phyloP scores from a whole-genome alignment of 768 basidiomycete genomes.

The Rhizopogon rudus region DNA sequence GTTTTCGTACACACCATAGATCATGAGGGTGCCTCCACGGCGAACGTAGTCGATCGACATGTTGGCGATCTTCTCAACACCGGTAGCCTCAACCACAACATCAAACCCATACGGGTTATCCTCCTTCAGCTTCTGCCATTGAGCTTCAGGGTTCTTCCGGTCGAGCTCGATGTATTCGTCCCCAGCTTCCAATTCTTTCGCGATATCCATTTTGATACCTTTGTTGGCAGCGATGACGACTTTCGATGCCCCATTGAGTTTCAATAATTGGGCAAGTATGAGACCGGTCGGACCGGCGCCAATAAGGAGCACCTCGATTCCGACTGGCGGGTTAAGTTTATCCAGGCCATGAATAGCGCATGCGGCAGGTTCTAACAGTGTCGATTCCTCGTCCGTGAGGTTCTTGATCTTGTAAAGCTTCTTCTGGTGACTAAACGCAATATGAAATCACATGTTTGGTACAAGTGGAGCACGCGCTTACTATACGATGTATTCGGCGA shows the following conservation, averaged over 20 bases:
- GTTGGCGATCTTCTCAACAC: slow-evolving; percentile 83
- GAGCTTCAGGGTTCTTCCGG: slow-evolving; percentile 62
- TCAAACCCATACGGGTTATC: slow-evolving; percentile 88
- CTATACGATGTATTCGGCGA: slow-evolving; percentile 88
- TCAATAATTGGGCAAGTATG: slow-evolving; percentile 83
- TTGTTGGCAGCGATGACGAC: slow-evolving; percentile 87
- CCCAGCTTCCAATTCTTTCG: slow-evolving; percentile 69
- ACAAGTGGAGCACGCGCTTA: slow-evolving; percentile 29
- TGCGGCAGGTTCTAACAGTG: slow-evolving; percentile 84
- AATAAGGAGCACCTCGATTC: slow-evolving; percentile 77
- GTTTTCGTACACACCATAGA: slow-evolving; percentile 90
- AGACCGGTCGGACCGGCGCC: slow-evolving; percentile 94
- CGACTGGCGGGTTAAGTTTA: slow-evolving; percentile 77
- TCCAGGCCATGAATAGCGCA: slow-evolving; percentile 92
- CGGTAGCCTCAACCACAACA: slow-evolving; percentile 78
- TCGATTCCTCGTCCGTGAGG: slow-evolving; percentile 82
- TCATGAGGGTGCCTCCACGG: slow-evolving; percentile 78
- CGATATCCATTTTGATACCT: slow-evolving; percentile 87
- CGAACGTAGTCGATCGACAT: slow-evolving; percentile 88
- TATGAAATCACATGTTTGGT: not conserved
- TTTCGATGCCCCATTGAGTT: slow-evolving; percentile 76
- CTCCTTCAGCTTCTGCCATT: slow-evolving; percentile 77
- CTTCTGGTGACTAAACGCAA: slow-evolving; percentile 46
- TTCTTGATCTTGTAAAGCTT: slow-evolving; percentile 88
- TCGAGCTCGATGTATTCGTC: slow-evolving; percentile 89